A percentile compares a stretch with the other conserved stretches of the same genome.
phyloP scores from a whole-genome alignment of 176 grass and related monocot genomes.

The Cenchrus americanus region DNA sequence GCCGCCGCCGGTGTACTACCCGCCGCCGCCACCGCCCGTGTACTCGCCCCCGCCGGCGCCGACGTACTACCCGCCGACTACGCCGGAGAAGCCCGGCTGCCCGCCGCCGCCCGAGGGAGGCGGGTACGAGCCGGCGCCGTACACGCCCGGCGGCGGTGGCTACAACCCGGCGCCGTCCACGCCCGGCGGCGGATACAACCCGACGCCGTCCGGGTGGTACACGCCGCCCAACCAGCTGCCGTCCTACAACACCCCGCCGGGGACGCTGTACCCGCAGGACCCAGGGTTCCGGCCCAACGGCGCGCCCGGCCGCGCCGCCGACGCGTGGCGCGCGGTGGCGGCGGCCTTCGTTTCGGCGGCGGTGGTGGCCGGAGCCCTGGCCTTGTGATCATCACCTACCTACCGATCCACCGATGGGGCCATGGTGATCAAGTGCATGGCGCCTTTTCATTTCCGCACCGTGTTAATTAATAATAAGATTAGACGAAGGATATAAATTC shows the following conservation, averaged over 20 bases:
- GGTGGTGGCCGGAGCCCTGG: slow-evolving; percentile 25
- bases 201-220: slow-evolving; percentile 52
- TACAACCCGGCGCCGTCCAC: slow-evolving; percentile 34
- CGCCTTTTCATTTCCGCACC: background rate
- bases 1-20: slow-evolving; percentile 43
- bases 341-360: background rate
- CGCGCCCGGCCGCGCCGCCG: background rate
- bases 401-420: background rate
- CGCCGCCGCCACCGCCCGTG: slow-evolving; percentile 51
- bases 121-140: slow-evolving; percentile 45
- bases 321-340: slow-evolving; percentile 5
- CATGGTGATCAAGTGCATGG: slow-evolving; percentile 20
- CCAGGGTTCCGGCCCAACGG: slow-evolving; percentile 55
- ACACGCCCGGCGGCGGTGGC: slow-evolving; percentile 17
- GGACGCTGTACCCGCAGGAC: slow-evolving; percentile 65
- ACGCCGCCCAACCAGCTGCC: slow-evolving; percentile 51
- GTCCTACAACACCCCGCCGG: slow-evolving; percentile 57
- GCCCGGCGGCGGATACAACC: slow-evolving; percentile 34
- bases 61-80: slow-evolving; percentile 38
- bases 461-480: slow-evolving; percentile 47
- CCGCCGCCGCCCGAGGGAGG: slow-evolving; percentile 50
- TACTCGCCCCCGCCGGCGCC: slow-evolving; percentile 49
- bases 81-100: slow-evolving; percentile 39
- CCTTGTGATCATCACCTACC: slow-evolving; percentile 42
- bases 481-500: slow-evolving; percentile 33